Percentiles rank a stretch among this genome's conserved stretches.
Evolutionary conservation across 495 filamentous ascomycete species (phyloP).

Genomic region (Barbatosphaeria neglecta): DNA sequence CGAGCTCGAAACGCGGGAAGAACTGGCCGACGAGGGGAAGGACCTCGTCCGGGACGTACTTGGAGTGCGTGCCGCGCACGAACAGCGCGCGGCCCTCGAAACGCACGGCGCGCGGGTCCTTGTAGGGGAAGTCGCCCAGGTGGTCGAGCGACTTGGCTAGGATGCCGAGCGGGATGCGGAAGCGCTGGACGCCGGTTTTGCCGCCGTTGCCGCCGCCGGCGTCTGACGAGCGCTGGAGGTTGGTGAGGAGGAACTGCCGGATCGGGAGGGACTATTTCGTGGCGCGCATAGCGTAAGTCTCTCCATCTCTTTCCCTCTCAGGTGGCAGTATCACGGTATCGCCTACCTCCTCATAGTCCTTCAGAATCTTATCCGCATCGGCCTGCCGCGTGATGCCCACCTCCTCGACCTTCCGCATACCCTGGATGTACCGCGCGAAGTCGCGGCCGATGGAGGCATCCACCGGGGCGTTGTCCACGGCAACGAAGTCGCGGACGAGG

Average conservation of each 20-base stretch:
- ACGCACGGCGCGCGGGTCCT: slow-evolving; percentile 42
- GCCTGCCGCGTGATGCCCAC: slow-evolving; percentile 51
- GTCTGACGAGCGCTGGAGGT: slow-evolving; percentile 57
- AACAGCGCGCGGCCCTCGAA: slow-evolving; percentile 74
- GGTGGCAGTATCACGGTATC: background rate
- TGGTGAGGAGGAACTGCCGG: slow-evolving; percentile 90
- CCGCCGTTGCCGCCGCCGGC: no score
- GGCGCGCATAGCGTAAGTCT: no score
- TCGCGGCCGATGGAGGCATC: slow-evolving; percentile 60
- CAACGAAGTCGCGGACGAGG: slow-evolving; percentile 55
- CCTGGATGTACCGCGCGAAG: slow-evolving; percentile 72
- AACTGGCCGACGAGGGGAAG: slow-evolving; percentile 79
- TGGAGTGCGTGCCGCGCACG: slow-evolving; percentile 69
- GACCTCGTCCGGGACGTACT: slow-evolving; percentile 80
- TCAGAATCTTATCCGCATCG: slow-evolving; percentile 71
- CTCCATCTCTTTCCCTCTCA: background rate
- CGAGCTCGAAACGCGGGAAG: slow-evolving; percentile 71
- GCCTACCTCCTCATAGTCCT: slow-evolving; percentile 61
- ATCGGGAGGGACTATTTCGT: slow-evolving; percentile 64
- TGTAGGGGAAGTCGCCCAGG: slow-evolving; percentile 82
- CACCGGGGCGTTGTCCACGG: slow-evolving; percentile 88
- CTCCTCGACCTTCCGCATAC: slow-evolving; percentile 73
- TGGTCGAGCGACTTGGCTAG: slow-evolving; percentile 29
- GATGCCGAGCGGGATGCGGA: slow-evolving; percentile 34
- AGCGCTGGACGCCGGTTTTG: slow-evolving; percentile 18